A percentile compares a stretch with the other conserved stretches of the same genome.
phyloP scores from a whole-genome alignment of 805 yeast genomes.

The Cyberlindnera amylophila region DNA sequence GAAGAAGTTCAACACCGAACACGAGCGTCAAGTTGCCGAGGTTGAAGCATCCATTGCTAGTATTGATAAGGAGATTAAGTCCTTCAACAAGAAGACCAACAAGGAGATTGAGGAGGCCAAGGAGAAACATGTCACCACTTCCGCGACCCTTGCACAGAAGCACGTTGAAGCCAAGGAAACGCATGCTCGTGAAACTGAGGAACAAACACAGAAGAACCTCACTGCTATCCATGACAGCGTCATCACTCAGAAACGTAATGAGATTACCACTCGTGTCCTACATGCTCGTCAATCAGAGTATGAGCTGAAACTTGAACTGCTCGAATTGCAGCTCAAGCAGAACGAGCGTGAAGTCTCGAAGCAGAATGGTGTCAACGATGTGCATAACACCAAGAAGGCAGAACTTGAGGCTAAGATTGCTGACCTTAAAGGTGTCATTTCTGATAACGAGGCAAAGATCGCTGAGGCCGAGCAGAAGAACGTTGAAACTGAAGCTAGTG shows the following conservation, averaged over 20 bases:
- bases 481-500: constrained; percentile 6
- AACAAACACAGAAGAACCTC: constrained; percentile 15
- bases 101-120: constrained; percentile 21
- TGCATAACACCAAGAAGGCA: constrained; percentile 15
- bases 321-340: constrained; percentile 24
- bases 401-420: constrained; percentile 21
- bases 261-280: constrained; percentile 24
- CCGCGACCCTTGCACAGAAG: constrained; percentile 21
- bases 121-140: constrained; percentile 12
- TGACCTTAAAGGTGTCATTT: constrained; percentile 16
- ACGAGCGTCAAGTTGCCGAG: constrained; percentile 18
- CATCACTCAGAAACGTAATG: constrained; percentile 22
- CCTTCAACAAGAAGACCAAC: constrained; percentile 20
- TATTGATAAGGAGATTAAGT: constrained; percentile 20
- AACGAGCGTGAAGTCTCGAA: constrained; percentile 23
- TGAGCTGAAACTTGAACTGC: constrained; percentile 22
- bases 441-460: constrained; percentile 19
- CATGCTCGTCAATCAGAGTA: constrained; percentile 28
- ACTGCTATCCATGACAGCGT: constrained; percentile 20
- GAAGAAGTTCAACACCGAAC: constrained; percentile 16
- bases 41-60: constrained; percentile 21
- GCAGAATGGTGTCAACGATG: constrained; percentile 18
- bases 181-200: constrained; percentile 16
- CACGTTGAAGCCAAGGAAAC: constrained; percentile 18
- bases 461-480: constrained; percentile 16